phyloP scores from a whole-genome alignment of 2,329 filamentous ascomycete species.

The Penicillium sp. region DNA sequence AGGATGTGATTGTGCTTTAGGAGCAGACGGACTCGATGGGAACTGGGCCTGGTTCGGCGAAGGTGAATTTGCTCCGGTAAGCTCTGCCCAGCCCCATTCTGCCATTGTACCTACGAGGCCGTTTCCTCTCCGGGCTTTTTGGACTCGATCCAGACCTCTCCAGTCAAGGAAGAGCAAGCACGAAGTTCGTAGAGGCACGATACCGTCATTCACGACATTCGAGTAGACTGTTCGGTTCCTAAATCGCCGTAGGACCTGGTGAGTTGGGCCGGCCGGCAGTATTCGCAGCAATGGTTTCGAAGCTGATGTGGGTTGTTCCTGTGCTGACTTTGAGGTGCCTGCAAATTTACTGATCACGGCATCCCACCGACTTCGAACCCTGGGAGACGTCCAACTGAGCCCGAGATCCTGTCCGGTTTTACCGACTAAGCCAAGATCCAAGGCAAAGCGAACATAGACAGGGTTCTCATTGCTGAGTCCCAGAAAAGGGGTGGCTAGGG shows the following conservation, averaged over 20 bases:
- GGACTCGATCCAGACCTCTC: slow-evolving; percentile 87
- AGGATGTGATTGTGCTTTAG: background rate
- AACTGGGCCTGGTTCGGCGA: slow-evolving; percentile 45
- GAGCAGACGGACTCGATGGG: slow-evolving; percentile 24
- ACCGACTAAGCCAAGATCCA: slow-evolving; percentile 95
- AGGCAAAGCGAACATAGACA: slow-evolving; percentile 91
- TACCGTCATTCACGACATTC: slow-evolving; percentile 96
- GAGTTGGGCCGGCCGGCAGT: slow-evolving; percentile 84
- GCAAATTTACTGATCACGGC: slow-evolving; percentile 79
- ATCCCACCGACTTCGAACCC: slow-evolving; percentile 82
- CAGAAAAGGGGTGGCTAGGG: slow-evolving; percentile 80
- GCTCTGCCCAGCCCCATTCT: slow-evolving; percentile 89
- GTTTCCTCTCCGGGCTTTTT: slow-evolving; percentile 89
- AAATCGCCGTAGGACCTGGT: slow-evolving; percentile 81
- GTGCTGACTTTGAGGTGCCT: slow-evolving; percentile 54
- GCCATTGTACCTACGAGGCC: slow-evolving; percentile 89
- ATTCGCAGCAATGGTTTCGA: slow-evolving; percentile 87
- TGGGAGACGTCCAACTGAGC: slow-evolving; percentile 85
- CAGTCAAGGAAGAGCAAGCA: slow-evolving; percentile 96
- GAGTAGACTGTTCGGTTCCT: slow-evolving; percentile 89
- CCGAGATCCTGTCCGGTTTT: slow-evolving; percentile 92
- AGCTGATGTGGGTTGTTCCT: slow-evolving; percentile 63
- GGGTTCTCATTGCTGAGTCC: slow-evolving; percentile 97
- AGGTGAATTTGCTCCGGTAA: slow-evolving; percentile 65
- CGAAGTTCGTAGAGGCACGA: slow-evolving; percentile 90